These are phyloP conservation scores for Colletotrichum horii DNA, from an alignment of 2,329 filamentous ascomycete species.

Conservation along the genomic window DNA sequence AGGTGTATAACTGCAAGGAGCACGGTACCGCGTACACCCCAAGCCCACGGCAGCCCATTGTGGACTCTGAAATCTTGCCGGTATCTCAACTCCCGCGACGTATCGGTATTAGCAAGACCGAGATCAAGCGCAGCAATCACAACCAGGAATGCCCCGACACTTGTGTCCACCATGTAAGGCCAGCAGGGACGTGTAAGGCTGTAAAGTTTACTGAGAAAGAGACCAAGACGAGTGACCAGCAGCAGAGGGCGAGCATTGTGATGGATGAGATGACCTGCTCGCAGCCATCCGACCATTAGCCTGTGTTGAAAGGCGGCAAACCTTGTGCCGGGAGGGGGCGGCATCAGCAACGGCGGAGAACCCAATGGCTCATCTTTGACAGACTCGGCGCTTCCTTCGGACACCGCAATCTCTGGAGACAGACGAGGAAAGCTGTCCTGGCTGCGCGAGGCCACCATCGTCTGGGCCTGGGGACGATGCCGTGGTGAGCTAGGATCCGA, in stretches of 20 bases:
- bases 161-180: constrained; percentile 70
- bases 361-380: constrained; percentile 23
- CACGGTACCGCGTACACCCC: constrained; percentile 35
- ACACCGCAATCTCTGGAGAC: constrained; percentile 32
- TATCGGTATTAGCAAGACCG: constrained; percentile 36
- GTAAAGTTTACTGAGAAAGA: constrained; percentile 74
- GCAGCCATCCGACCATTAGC: constrained; percentile 40
- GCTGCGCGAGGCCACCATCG: constrained; percentile 46
- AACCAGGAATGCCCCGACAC: constrained; percentile 71
- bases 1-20: constrained; percentile 38
- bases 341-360: constrained; percentile 52
- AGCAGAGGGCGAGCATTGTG: constrained; percentile 34
- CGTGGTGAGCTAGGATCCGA: constrained; percentile 31
- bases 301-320: constrained; percentile 37
- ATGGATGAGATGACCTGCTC: constrained; percentile 31
- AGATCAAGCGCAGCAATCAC: constrained; percentile 72
- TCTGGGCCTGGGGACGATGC: constrained; percentile 25
- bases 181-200: constrained; percentile 72
- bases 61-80: neutral
- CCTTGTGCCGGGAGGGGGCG: constrained; percentile 46
- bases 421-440: constrained; percentile 38
- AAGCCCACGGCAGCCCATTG: constrained; percentile 23
- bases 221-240: constrained; percentile 53
- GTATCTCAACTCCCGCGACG: neutral
- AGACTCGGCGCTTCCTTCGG: constrained; percentile 10